Evolutionary conservation across 2,329 filamentous ascomycete genomes (phyloP), one percentile per base, ranked within the genome.

Genomic region (Colletotrichum lentis): DNA sequence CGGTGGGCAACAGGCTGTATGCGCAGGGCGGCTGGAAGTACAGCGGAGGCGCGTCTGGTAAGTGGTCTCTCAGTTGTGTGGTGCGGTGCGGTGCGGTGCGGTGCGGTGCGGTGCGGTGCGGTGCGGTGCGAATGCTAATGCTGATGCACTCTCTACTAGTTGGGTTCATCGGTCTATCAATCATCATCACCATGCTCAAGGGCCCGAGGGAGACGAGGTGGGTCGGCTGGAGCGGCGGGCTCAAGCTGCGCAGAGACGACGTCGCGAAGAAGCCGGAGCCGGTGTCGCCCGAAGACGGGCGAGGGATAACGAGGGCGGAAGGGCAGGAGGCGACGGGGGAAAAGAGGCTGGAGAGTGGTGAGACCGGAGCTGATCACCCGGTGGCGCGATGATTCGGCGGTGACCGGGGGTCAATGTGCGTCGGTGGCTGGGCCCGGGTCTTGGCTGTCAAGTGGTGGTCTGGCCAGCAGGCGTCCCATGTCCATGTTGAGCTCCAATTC

Each of bases 1-100:
- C 86, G 1, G 86, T 86, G 5, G 86, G 86, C 0, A 86, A 86
- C 69, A 77, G 80, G 20, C 74, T 86, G 1, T 86, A 85, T 64
- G 83, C 84, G 0, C 73, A 79, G 37, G 84, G 84, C 1, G 85
- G 85, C 0, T 86, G 84, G 84, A 77, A 74, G 8, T 81, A 78
- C 69, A 86, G 83, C 62, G 81, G 83, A 0, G 78, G 77, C 8
- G 79, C 77, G 49, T 80, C 79, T 31, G 77, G 78, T 80, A 66
- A 72, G 77, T 76, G 49, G 31, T 35, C 31, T 35, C 2, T 35
- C 7, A 7, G 8, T 35, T 10, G 31, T 10, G 31, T 35, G 31
- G 8, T 35, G 31, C 31, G 8, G 10, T 7, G 31, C 31, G 31
- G 8, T 35, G 8, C 8, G 31, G 22, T 22, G 16, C 20, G 7